Evolutionary conservation across 192 early-diverging fungal species (phyloP), one percentile per base, ranked within the genome.

Genomic region (Coemansia sp.): DNA sequence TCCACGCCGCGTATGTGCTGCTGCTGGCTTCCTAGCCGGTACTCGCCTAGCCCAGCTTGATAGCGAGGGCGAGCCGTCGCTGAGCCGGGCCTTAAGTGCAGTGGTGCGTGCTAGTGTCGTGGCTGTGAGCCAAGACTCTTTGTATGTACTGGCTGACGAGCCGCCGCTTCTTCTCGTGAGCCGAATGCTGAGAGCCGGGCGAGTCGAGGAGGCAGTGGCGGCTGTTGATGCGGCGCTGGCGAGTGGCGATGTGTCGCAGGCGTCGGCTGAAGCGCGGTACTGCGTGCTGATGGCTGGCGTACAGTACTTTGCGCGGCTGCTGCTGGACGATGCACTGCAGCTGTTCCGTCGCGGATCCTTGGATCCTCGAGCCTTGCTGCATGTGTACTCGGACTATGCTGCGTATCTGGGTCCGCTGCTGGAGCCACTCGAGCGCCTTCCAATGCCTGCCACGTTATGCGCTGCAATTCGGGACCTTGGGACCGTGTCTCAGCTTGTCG

Each of bases 241-340:
- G 44, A 3, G 27, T 12, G 68, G 7, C 33, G 74, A 68, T 12
- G 52, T 47, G 5, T 10, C 47, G 13, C 52, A 18, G 34, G 41
- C n/a, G 15, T 34, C 65, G 8, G 29, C 29, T 31, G 82, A 85
- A 49, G 70, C 36, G 0, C 57, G 66, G 51, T 79, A 77, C 64
- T 85, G 77, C 46, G 55, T 79, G 27, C 82, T 79, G 70, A 62
- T 79, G 66, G 78, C 78, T 3, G 77, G 77, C 43, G 47, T 69
- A 40, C 68, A 54, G 43, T 77, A 72, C 40, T 46, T 85, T 4
- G 69, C 63, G 22, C 66, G 59, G 42, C 68, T 77, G 66, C 67
- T 79, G 33, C 36, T 79, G 11, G 82, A 85, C 57, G 82, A 85
- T 16, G 74, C 82, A 2, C 70, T 77, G 54, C 74, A 72, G 36